These are phyloP conservation scores for Dactylellina sp. DNA, from an alignment of 2,329 filamentous ascomycete genomes.

Conservation along the genomic window DNA sequence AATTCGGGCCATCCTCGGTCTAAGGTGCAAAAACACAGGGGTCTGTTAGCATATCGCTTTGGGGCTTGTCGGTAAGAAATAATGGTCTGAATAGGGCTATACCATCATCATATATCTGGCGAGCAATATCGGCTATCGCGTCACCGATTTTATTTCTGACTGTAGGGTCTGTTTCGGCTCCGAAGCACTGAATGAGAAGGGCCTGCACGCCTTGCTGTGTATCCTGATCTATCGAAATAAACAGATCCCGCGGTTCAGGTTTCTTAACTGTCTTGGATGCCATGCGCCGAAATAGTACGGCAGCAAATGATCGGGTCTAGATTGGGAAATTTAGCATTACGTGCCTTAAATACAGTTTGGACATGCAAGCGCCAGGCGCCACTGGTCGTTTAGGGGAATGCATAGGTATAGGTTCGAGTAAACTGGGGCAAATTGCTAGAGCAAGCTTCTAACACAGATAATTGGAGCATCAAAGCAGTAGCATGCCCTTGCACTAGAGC, in stretches of 20 bases:
- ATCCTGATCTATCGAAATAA: slow-evolving; percentile 76
- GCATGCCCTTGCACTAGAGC: too few species aligned
- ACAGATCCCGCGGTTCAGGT: slow-evolving; percentile 77
- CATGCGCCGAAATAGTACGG: slow-evolving; percentile 94
- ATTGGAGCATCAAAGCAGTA: too few species aligned
- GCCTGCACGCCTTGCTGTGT: slow-evolving; percentile 58
- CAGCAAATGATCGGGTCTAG: slow-evolving; percentile 88
- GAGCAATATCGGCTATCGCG: slow-evolving; percentile 93
- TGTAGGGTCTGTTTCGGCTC: slow-evolving; percentile 74
- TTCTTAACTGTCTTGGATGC: slow-evolving; percentile 84
- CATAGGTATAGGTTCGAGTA: neutral
- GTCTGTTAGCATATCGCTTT: slow-evolving; percentile 12
- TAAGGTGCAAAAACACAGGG: slow-evolving; percentile 64
- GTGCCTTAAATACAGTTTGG: neutral
- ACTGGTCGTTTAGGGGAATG: neutral
- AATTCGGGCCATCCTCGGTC: slow-evolving; percentile 91
- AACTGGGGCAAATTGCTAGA: neutral
- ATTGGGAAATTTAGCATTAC: slow-evolving; percentile 24
- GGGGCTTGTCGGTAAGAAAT: too few species aligned
- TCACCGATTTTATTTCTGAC: slow-evolving; percentile 97
- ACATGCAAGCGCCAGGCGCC: neutral
- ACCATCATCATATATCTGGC: slow-evolving; percentile 95
- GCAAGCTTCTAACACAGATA: neutral
- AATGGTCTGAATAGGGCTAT: slow-evolving; percentile 62
- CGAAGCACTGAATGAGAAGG: slow-evolving; percentile 59